Conservation (phyloP, 2,329 filamentous ascomycete genomes). For the Boeremia lycopersici region DNA sequence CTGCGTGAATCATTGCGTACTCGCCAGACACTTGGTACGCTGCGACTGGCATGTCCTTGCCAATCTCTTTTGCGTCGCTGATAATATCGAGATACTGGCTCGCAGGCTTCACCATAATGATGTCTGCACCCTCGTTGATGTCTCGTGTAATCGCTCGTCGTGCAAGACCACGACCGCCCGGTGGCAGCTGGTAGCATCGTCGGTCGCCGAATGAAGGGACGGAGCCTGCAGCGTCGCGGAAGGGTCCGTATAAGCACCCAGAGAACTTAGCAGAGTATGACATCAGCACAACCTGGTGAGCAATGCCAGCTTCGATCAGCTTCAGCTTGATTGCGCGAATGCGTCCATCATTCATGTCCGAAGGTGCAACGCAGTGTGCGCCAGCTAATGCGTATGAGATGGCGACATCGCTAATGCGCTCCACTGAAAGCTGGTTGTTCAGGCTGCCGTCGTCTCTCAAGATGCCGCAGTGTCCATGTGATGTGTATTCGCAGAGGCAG, state of each 20-base stretch:
- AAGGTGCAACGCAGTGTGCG: conserved; percentile 94
- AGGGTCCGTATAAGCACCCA: conserved; percentile 94
- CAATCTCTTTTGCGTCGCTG: conserved; percentile 93
- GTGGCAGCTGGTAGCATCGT: conserved; percentile 95
- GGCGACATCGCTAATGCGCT: conserved; percentile 97
- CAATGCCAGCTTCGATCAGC: conserved; percentile 91
- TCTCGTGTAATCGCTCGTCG: conserved; percentile 88
- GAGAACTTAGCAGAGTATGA: conserved; percentile 98
- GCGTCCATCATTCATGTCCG: conserved; percentile 98
- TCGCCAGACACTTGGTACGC: conserved; percentile 98
- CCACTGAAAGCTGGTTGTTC: conserved; percentile 92
- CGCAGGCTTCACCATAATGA: conserved; percentile 99
- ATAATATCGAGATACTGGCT: conserved; percentile 97
- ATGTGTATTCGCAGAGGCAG: conserved; percentile 98
- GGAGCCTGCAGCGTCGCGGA: conserved; percentile 94
- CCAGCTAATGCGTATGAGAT: conserved; percentile 94
- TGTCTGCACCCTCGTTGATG: conserved; percentile 91
- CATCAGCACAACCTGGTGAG: conserved; percentile 92
- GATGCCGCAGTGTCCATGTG: conserved; percentile 96
- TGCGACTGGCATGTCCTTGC: conserved; percentile 87
- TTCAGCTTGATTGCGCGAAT: conserved; percentile 98
- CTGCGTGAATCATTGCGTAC: conserved; percentile 97
- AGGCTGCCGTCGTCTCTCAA: conserved; percentile 89
- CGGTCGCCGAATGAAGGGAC: conserved; percentile 91
- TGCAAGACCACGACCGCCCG: conserved; percentile 88